Conservation (phyloP, 441 rosid genomes). For the Capsella rubella region DNA sequence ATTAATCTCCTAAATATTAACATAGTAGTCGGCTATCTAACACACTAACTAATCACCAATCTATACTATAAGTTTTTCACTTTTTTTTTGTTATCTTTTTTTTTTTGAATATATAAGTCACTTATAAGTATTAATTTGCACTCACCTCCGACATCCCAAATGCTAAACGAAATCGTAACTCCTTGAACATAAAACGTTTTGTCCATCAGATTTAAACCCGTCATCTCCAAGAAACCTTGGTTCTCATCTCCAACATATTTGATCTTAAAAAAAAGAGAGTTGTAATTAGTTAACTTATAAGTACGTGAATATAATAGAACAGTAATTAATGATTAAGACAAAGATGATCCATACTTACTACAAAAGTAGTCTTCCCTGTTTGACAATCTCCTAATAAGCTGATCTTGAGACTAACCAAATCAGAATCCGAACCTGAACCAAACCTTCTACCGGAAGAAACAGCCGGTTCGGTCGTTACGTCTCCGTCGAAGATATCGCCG, state of each 20-base stretch:
- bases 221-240: constrained; percentile 67
- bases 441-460: constrained; percentile 35
- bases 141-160: constrained; percentile 95
- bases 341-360: constrained; percentile 52
- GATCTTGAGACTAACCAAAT: constrained; percentile 85
- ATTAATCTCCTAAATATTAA: neutral
- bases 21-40: neutral
- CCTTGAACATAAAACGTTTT: constrained; percentile 81
- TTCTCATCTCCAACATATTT: constrained; percentile 87
- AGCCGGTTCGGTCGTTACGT: constrained; percentile 34
- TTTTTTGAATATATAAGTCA: neutral
- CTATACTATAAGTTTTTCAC: no score
- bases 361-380: constrained; percentile 89
- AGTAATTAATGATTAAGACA: neutral
- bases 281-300: neutral
- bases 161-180: constrained; percentile 80
- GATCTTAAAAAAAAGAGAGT: constrained; percentile 45
- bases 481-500: constrained; percentile 39
- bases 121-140: neutral
- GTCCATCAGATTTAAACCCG: constrained; percentile 81
- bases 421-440: constrained; percentile 66
- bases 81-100: neutral
- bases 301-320: neutral
- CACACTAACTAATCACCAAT: neutral
- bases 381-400: constrained; percentile 90